Evolutionary conservation across 2,329 filamentous ascomycete genomes (phyloP).

Genomic region (Septoria linicola): DNA sequence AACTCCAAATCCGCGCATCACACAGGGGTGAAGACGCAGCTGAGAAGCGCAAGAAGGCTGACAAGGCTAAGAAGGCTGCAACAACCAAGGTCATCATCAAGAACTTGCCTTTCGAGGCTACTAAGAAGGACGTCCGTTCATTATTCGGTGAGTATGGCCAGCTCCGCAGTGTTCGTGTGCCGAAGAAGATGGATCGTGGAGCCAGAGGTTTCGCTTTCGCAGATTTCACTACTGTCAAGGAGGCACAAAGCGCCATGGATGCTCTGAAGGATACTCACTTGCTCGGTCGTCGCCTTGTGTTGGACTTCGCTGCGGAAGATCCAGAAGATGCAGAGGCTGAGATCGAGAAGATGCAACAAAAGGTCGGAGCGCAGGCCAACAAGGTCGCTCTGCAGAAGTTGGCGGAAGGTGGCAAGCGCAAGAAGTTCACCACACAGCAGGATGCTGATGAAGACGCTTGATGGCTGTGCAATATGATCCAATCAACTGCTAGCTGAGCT

Average conservation of each 20-base stretch:
- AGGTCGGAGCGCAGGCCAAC: constrained; percentile 85
- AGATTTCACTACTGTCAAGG: constrained; percentile 86
- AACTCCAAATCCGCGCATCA: constrained; percentile 78
- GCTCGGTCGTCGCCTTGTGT: constrained; percentile 80
- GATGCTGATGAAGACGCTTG: constrained; percentile 17
- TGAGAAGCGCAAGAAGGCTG: constrained; percentile 78
- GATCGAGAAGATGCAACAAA: constrained; percentile 95
- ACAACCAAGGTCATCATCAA: constrained; percentile 96
- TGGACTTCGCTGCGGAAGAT: constrained; percentile 89
- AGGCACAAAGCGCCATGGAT: constrained; percentile 87
- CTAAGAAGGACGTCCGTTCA: constrained; percentile 84
- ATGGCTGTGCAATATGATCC: too few species aligned
- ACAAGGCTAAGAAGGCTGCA: constrained; percentile 76
- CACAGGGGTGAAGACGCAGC: constrained; percentile 85
- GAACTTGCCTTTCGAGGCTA: constrained; percentile 93
- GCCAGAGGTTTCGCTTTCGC: constrained; percentile 95
- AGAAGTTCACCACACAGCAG: constrained; percentile 65
- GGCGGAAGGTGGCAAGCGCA: constrained; percentile 73
- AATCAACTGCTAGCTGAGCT: too few species aligned
- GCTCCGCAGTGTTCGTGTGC: constrained; percentile 86
- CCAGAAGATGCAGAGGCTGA: constrained; percentile 90
- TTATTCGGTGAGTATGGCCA: constrained; percentile 89
- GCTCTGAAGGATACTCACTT: constrained; percentile 91
- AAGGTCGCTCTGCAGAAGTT: constrained; percentile 88
- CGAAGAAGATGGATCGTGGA: constrained; percentile 87